Evolutionary conservation across 352 stramenopile species (phyloP).

Genomic region (Phytophthora aleatoria): DNA sequence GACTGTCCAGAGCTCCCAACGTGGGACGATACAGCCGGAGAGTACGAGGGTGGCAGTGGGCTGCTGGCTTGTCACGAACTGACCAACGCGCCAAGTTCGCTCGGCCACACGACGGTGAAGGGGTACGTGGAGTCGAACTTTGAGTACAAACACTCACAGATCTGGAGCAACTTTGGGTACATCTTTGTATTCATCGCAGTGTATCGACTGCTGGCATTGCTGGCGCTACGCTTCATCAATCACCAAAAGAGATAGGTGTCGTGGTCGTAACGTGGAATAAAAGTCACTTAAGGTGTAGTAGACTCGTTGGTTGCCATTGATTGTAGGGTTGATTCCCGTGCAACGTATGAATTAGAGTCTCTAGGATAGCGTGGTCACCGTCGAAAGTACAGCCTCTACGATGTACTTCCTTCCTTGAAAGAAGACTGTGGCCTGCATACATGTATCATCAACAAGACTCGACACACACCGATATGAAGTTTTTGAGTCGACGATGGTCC

Average conservation of each 20-base stretch:
- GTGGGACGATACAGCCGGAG: slow-evolving; percentile 3
- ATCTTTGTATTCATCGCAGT: slow-evolving; percentile 31
- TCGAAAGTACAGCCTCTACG: too few relatives aligned
- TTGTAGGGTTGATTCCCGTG: neutral
- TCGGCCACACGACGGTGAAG: slow-evolving; percentile 29
- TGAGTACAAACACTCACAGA: slow-evolving; percentile 30
- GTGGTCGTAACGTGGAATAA: neutral
- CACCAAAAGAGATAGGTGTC: slow-evolving; percentile 7
- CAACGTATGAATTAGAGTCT: neutral
- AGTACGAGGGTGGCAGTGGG: slow-evolving; percentile 4
- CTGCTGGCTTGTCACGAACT: slow-evolving; percentile 13
- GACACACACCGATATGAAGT: too few relatives aligned
- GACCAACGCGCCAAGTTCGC: slow-evolving; percentile 1
- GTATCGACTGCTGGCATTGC: slow-evolving; percentile 16
- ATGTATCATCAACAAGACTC: too few relatives aligned
- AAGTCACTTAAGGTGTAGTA: neutral
- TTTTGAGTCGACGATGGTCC: slow-evolving; percentile 20
- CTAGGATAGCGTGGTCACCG: too few relatives aligned
- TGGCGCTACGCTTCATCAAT: slow-evolving; percentile 32
- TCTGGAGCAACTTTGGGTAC: slow-evolving; percentile 35
- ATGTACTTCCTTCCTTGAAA: too few relatives aligned
- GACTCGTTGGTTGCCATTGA: neutral
- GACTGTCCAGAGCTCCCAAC: slow-evolving; percentile 7
- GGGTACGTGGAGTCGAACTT: slow-evolving; percentile 34
- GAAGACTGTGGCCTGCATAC: too few relatives aligned